A percentile compares a stretch with the other conserved stretches of the same genome.
Evolutionary conservation across 306 rosid species (phyloP).

Genomic region (Canavalia ensiformis): DNA sequence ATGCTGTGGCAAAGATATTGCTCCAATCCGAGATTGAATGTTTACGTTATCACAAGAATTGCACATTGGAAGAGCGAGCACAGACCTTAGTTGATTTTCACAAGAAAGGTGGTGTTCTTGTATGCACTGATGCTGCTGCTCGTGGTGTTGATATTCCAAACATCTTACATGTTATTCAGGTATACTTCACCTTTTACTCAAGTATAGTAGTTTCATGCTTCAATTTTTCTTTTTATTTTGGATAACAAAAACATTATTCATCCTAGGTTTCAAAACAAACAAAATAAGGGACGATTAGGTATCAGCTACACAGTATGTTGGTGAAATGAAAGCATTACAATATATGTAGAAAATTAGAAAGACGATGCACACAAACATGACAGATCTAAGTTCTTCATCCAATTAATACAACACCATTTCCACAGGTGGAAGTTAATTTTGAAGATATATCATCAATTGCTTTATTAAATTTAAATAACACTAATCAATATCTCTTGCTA

Average conservation of each 20-base stretch:
- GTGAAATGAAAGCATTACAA: slow-evolving; percentile 3
- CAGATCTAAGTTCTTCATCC: not conserved
- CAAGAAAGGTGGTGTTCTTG: slow-evolving; percentile 91
- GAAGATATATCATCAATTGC: not conserved
- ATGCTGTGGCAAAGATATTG: slow-evolving; percentile 86
- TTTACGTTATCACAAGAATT: slow-evolving; percentile 80
- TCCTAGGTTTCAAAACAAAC: slow-evolving; percentile 4
- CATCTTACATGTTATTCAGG: slow-evolving; percentile 94
- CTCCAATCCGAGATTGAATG: slow-evolving; percentile 70
- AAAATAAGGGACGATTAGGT: slow-evolving; percentile 26
- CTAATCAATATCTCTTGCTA: slow-evolving; percentile 10
- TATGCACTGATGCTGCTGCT: slow-evolving; percentile 97
- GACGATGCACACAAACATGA: slow-evolving; percentile 10
- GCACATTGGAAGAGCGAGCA: slow-evolving; percentile 90
- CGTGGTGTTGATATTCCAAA: slow-evolving; percentile 94
- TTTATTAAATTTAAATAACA: slow-evolving; percentile 1
- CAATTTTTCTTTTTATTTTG: slow-evolving; percentile 15
- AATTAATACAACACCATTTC: slow-evolving; percentile 13
- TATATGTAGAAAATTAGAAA: slow-evolving; percentile 30
- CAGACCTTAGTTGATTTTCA: slow-evolving; percentile 74
- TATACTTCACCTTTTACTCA: slow-evolving; percentile 47
- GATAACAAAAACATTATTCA: slow-evolving; percentile 6
- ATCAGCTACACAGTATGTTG: not conserved
- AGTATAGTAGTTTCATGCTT: slow-evolving; percentile 18
- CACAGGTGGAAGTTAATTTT: not conserved